Conservation (phyloP, 2,329 filamentous ascomycete genomes). For the Madurella fahalii region DNA sequence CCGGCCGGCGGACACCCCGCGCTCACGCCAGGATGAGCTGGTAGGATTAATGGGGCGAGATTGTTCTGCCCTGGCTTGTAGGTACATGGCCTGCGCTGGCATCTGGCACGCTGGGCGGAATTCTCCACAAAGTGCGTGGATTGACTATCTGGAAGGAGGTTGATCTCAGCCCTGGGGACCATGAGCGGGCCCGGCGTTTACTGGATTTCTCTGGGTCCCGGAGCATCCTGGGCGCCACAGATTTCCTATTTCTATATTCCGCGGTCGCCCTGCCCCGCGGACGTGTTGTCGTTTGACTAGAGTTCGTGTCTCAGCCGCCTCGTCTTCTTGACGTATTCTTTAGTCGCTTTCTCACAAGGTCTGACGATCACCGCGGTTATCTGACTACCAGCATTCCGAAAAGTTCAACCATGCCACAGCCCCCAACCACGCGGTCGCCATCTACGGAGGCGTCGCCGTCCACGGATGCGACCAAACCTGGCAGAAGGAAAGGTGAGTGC, state of each 20-base stretch:
- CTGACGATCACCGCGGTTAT: background rate
- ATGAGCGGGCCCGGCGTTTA: background rate
- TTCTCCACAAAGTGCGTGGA: background rate
- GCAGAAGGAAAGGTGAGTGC: conserved; percentile 44
- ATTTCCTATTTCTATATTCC: background rate
- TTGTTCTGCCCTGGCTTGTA: background rate
- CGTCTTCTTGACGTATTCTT: background rate
- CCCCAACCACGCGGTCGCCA: conserved; percentile 38
- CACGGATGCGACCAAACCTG: conserved; percentile 34
- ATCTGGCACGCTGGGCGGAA: background rate
- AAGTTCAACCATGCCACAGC: background rate
- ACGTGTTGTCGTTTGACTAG: background rate
- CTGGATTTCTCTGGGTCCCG: background rate
- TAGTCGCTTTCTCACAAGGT: no score
- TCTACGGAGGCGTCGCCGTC: conserved; percentile 33
- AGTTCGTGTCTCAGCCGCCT: background rate
- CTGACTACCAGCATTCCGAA: background rate
- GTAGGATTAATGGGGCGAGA: background rate
- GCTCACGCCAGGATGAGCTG: background rate
- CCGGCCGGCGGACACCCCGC: no score
- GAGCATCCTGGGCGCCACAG: background rate
- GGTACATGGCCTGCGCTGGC: background rate
- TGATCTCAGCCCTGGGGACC: background rate
- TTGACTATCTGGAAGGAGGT: background rate
- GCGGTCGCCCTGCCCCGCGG: background rate